Conservation (phyloP, 768 basidiomycete species). For the Suillus subalutaceus region DNA sequence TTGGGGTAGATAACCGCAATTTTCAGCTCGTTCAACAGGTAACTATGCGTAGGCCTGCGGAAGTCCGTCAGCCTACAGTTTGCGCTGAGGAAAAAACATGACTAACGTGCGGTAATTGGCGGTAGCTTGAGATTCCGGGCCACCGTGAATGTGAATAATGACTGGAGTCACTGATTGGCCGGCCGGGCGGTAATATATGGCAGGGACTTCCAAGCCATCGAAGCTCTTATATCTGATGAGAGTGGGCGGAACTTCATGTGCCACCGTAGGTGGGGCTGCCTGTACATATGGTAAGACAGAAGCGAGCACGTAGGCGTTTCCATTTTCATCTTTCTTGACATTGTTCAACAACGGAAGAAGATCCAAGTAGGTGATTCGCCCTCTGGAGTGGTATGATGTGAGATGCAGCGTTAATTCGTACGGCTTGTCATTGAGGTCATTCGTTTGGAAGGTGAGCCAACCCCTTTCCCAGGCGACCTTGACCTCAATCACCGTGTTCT, state of each 20-base stretch:
- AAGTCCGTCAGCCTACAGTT: not conserved
- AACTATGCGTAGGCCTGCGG: conserved; percentile 38
- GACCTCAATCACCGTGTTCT: conserved; percentile 35
- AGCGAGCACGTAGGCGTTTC: conserved; percentile 31
- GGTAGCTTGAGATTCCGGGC: conserved; percentile 41
- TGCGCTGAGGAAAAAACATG: not conserved
- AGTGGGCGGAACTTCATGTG: conserved; percentile 33
- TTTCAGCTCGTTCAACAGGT: conserved; percentile 44
- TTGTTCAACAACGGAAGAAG: conserved; percentile 25
- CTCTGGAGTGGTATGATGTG: conserved; percentile 33
- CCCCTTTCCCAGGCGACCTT: conserved; percentile 36
- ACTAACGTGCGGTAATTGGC: conserved; percentile 36
- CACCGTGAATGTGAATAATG: conserved; percentile 44
- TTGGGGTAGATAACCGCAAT: conserved; percentile 46
- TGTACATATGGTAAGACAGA: conserved; percentile 35
- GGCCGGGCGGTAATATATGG: conserved; percentile 44
- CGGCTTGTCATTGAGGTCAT: conserved; percentile 37
- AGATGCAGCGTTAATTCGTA: conserved; percentile 36
- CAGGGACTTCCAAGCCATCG: conserved; percentile 43
- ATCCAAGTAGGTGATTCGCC: conserved; percentile 32
- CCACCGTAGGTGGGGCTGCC: conserved; percentile 33
- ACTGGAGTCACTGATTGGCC: conserved; percentile 33
- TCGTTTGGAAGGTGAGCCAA: conserved; percentile 31
- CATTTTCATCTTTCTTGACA: conserved; percentile 24
- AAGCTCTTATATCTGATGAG: conserved; percentile 44